These are phyloP conservation scores for Amoebophrya sp. DNA, from an alignment of 169 alveolate species.

Conservation along the genomic window DNA sequence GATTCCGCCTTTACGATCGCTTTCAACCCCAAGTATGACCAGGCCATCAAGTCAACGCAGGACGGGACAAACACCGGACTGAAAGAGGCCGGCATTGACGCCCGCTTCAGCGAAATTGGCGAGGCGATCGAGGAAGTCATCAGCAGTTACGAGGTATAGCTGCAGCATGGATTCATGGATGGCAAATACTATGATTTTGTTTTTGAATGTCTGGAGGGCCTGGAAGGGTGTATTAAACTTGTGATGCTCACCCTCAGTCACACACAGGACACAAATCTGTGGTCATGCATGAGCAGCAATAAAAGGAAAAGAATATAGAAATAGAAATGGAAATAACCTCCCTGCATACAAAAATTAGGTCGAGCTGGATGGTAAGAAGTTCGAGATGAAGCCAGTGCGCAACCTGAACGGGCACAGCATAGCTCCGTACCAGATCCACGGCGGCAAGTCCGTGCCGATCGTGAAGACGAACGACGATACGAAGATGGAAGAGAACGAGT, in stretches of 20 bases:
- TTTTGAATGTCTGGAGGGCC: no score
- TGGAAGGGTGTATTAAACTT: no score
- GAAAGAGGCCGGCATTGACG: conserved; percentile 98
- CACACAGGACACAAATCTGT: no score
- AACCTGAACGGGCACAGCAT: conserved; percentile 98
- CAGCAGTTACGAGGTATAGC: conserved; percentile 87
- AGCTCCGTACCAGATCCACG: conserved; percentile 93
- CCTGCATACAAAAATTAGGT: no score
- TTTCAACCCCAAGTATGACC: conserved; percentile 77
- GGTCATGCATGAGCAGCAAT: no score
- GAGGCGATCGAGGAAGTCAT: conserved; percentile 96
- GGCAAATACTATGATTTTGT: no score
- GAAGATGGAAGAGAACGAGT: conserved; percentile 99
- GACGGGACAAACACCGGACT: conserved; percentile 99
- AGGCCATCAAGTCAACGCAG: conserved; percentile 86
- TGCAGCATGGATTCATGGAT: no score
- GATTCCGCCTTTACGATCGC: conserved; percentile 98
- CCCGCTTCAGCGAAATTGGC: conserved; percentile 93
- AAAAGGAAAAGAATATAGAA: no score
- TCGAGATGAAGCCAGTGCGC: conserved; percentile 87
- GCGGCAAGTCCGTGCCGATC: conserved; percentile 96
- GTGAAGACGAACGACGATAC: conserved; percentile 71
- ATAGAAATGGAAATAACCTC: no score
- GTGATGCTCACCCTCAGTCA: no score
- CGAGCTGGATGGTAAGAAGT: conserved; percentile 79